phyloP scores from a whole-genome alignment of 2,329 filamentous ascomycete species.

The Triangularia verruculosa region DNA sequence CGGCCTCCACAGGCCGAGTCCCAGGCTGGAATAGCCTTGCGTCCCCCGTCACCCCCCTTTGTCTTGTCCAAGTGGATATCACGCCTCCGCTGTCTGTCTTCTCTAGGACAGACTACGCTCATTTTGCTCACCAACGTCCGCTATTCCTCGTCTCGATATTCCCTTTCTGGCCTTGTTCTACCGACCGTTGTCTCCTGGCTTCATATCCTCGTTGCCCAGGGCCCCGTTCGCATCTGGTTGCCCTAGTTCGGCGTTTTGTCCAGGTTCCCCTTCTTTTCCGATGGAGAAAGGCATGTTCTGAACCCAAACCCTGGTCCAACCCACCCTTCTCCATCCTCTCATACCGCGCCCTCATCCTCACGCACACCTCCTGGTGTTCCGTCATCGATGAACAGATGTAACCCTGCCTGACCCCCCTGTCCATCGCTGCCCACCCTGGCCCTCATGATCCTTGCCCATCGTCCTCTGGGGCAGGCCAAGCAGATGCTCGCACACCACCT shows the following conservation, averaged over 20 bases:
- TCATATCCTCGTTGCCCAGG: slow-evolving; percentile 4
- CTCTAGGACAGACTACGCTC: slow-evolving; percentile 14
- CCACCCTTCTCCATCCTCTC: slow-evolving; percentile 26
- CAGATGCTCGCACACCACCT: slow-evolving; percentile 36
- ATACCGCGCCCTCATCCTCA: slow-evolving; percentile 7
- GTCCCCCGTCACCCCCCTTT: slow-evolving; percentile 18
- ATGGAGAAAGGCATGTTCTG: slow-evolving; percentile 16
- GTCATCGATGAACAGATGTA: slow-evolving; percentile 43
- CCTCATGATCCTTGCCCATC: slow-evolving; percentile 37
- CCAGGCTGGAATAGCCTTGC: slow-evolving; percentile 19
- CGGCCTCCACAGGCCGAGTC: slow-evolving; percentile 22
- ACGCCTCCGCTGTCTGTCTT: slow-evolving; percentile 10
- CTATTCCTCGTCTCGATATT: slow-evolving; percentile 7
- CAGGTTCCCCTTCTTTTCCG: slow-evolving; percentile 32
- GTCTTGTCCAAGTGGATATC: slow-evolving; percentile 21
- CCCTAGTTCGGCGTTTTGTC: slow-evolving; percentile 26
- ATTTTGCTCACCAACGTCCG: slow-evolving; percentile 8
- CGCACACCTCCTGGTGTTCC: slow-evolving; percentile 33
- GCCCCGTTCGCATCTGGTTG: slow-evolving; percentile 16
- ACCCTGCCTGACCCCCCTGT: slow-evolving; percentile 32
- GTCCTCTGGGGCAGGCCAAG: slow-evolving; percentile 39
- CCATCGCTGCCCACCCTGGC: slow-evolving; percentile 30
- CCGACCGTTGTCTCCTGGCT: not conserved
- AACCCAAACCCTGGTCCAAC: slow-evolving; percentile 22
- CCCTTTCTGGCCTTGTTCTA: not conserved